phyloP scores from a whole-genome alignment of 2,329 filamentous ascomycete species.

The Camptophora hylomeconis region DNA sequence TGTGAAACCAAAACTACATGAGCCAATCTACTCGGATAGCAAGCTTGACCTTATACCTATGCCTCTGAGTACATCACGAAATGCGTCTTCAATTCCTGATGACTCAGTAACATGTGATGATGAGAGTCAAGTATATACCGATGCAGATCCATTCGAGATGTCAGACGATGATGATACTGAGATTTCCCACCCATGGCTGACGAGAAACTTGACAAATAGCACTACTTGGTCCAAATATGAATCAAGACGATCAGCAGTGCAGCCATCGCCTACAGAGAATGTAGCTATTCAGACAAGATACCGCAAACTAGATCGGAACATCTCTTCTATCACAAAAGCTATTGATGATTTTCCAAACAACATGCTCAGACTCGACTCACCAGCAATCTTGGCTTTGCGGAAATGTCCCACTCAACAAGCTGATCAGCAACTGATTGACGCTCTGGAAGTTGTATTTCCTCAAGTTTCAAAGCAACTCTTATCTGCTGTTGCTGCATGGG shows the following conservation, averaged over 20 bases:
- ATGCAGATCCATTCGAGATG: conserved; percentile 9
- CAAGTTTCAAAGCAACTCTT: conserved; percentile 4
- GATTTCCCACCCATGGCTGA: background rate
- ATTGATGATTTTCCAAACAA: conserved; percentile 9
- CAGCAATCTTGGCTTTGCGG: conserved; percentile 5
- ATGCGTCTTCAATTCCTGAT: conserved; percentile 3
- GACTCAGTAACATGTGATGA: conserved; percentile 5
- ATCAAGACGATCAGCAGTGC: conserved; percentile 1
- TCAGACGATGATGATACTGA: conserved; percentile 2
- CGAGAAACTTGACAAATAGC: background rate
- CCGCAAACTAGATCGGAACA: conserved; percentile 6
- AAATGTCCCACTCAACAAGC: conserved; percentile 4
- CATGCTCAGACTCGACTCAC: conserved; percentile 9
- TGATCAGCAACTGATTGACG: conserved; percentile 7
- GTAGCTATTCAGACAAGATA: conserved; percentile 6
- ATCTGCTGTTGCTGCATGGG: conserved; percentile 12
- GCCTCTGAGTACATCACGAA: conserved; percentile 4
- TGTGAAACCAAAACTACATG: background rate
- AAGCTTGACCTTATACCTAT: conserved; percentile 1
- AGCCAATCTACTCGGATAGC: background rate
- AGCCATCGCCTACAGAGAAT: conserved; percentile 3
- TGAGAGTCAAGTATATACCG: background rate
- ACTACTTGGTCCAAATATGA: background rate
- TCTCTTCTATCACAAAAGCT: conserved; percentile 9
- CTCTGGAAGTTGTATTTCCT: conserved; percentile 11